phyloP scores from a whole-genome alignment of 257 asterid species.

The Fraxinus pennsylvanica region DNA sequence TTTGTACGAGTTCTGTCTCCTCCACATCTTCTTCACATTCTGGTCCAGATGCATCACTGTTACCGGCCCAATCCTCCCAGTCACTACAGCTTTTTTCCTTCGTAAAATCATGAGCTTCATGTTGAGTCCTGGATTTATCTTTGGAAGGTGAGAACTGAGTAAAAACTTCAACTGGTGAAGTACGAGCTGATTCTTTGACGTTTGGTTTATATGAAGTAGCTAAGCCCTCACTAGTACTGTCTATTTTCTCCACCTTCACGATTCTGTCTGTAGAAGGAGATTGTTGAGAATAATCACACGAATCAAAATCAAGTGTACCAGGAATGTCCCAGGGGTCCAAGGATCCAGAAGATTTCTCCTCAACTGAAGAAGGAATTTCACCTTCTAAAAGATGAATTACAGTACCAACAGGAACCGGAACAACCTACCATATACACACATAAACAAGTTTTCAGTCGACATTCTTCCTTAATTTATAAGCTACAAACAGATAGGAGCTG shows the following conservation, averaged over 20 bases:
- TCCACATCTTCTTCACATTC: conserved; percentile 47
- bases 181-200: conserved; percentile 22
- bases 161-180: conserved; percentile 15
- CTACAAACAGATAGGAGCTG: conserved; percentile 21
- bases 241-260: conserved; percentile 23
- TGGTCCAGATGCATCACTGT: conserved; percentile 35
- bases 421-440: conserved; percentile 49
- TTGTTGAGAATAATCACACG: conserved; percentile 39
- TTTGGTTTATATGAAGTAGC: conserved; percentile 24
- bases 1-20: conserved; percentile 43
- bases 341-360: conserved; percentile 53
- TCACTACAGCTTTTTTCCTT: conserved; percentile 40
- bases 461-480: conserved; percentile 4
- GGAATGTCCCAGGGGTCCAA: conserved; percentile 94
- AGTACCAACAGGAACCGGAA: conserved; percentile 86
- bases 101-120: conserved; percentile 19
- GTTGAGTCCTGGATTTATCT: conserved; percentile 26
- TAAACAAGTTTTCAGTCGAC: conserved; percentile 13
- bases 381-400: conserved; percentile 82
- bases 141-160: conserved; percentile 33
- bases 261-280: conserved; percentile 26
- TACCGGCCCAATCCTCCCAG: conserved; percentile 41
- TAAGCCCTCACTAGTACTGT: conserved; percentile 15
- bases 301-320: conserved; percentile 48
- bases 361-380: conserved; percentile 69